These are phyloP conservation scores for Arctium minus DNA, from an alignment of 129 eudicot genomes.

Conservation along the genomic window DNA sequence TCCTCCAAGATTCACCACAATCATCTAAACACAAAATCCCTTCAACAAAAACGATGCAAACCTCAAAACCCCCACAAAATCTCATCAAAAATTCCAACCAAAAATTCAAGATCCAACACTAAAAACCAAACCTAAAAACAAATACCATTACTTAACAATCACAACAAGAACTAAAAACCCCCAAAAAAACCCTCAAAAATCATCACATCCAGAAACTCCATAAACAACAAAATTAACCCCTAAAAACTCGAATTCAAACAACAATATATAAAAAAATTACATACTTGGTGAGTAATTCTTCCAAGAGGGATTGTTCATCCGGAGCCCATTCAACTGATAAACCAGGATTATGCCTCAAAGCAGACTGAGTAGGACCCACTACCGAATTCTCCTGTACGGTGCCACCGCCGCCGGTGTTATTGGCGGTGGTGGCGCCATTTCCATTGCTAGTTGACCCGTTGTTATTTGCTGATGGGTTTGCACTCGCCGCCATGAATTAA, in stretches of 20 bases:
- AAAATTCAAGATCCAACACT: conserved; percentile 17
- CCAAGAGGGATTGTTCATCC: conserved; percentile 73
- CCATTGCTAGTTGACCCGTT: conserved; percentile 41
- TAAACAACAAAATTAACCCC: background rate
- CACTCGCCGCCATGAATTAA: conserved; percentile 69
- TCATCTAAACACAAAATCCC: background rate
- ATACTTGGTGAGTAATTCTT: conserved; percentile 53
- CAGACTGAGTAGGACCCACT: conserved; percentile 61
- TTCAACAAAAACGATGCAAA: background rate
- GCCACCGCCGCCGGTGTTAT: conserved; percentile 12
- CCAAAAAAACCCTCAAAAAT: background rate
- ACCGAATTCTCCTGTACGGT: conserved; percentile 59
- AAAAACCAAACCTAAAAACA: background rate
- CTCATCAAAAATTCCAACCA: background rate
- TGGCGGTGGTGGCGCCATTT: conserved; percentile 42
- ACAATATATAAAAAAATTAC: background rate
- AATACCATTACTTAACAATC: background rate
- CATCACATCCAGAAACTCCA: background rate
- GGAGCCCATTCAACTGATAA: conserved; percentile 61
- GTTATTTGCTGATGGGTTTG: conserved; percentile 56
- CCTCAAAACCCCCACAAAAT: conserved; percentile 15
- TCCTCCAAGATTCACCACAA: conserved; percentile 15
- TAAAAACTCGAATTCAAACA: background rate
- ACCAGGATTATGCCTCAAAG: conserved; percentile 84
- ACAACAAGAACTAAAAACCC: background rate